Evolutionary conservation across 257 asterid genomes (phyloP).

Genomic region (Petunia secreta): DNA sequence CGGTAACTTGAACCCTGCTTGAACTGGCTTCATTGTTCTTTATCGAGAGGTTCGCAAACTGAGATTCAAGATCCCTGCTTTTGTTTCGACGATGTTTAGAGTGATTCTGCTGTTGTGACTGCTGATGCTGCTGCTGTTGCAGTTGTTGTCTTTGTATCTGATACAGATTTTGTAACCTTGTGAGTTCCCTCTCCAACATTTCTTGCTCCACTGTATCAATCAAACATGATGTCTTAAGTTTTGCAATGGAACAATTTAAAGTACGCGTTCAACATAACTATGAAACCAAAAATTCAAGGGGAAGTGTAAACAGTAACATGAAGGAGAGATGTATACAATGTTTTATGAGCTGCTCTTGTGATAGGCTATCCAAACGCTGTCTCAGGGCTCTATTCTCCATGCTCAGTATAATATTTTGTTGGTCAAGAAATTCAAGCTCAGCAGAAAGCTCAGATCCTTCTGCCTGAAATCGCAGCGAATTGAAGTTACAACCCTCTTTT

Average conservation of each 20-base stretch:
- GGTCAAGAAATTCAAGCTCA: conserved; percentile 79
- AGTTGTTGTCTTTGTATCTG: conserved; percentile 58
- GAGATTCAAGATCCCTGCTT: conserved; percentile 52
- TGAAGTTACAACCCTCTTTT: neutral
- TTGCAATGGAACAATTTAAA: neutral
- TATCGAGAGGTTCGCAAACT: conserved; percentile 31
- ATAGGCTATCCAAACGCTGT: conserved; percentile 75
- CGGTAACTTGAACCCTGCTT: conserved; percentile 41
- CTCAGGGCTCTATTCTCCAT: conserved; percentile 86
- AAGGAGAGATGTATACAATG: conserved; percentile 46
- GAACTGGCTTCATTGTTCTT: conserved; percentile 49
- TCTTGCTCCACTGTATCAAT: conserved; percentile 81
- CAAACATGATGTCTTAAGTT: conserved; percentile 10
- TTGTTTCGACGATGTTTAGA: conserved; percentile 53
- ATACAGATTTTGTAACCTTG: conserved; percentile 63
- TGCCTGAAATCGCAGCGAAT: conserved; percentile 43
- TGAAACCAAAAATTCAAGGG: neutral
- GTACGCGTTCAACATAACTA: neutral
- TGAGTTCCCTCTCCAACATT: conserved; percentile 78
- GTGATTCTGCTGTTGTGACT: conserved; percentile 37
- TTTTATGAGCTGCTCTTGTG: conserved; percentile 86
- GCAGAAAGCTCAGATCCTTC: conserved; percentile 69
- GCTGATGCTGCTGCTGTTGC: conserved; percentile 53
- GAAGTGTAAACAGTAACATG: neutral
- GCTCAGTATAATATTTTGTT: conserved; percentile 73